phyloP scores from a whole-genome alignment of 345 rosid genomes.

The Brassica napus region DNA sequence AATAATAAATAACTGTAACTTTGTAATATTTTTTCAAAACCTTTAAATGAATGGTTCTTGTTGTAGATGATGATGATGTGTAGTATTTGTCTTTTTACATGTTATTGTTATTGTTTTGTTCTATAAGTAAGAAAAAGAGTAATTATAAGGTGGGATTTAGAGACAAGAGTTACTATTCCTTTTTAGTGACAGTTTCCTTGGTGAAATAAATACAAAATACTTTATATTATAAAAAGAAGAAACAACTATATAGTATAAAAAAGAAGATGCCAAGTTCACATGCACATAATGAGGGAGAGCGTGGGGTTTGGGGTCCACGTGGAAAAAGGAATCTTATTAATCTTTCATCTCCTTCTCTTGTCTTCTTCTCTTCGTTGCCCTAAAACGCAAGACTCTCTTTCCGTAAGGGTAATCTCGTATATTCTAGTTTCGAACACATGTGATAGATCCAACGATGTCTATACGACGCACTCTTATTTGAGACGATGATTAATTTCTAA shows the following conservation, averaged over 20 bases:
- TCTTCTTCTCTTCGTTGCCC: constrained; percentile 40
- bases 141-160: constrained; percentile 21
- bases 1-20: constrained; percentile 21
- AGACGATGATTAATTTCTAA: constrained; percentile 15
- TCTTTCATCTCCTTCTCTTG: constrained; percentile 6
- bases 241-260: neutral
- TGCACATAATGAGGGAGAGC: constrained; percentile 43
- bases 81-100: constrained; percentile 32
- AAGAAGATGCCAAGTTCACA: constrained; percentile 43
- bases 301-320: constrained; percentile 44
- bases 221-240: neutral
- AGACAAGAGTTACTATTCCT: constrained; percentile 35
- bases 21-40: neutral
- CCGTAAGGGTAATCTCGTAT: constrained; percentile 15
- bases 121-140: neutral
- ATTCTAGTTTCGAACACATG: neutral
- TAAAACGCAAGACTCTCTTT: constrained; percentile 27
- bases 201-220: constrained; percentile 25
- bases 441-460: constrained; percentile 30
- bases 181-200: constrained; percentile 40
- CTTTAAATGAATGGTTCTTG: constrained; percentile 27
- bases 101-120: constrained; percentile 26
- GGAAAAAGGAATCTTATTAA: constrained; percentile 36
- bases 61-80: constrained; percentile 25
- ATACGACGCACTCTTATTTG: neutral